A percentile compares a stretch with the other conserved stretches of the same genome.
These are phyloP conservation scores for Neonectria sp. DNA, from an alignment of 2,329 filamentous ascomycete genomes.

Conservation along the genomic window DNA sequence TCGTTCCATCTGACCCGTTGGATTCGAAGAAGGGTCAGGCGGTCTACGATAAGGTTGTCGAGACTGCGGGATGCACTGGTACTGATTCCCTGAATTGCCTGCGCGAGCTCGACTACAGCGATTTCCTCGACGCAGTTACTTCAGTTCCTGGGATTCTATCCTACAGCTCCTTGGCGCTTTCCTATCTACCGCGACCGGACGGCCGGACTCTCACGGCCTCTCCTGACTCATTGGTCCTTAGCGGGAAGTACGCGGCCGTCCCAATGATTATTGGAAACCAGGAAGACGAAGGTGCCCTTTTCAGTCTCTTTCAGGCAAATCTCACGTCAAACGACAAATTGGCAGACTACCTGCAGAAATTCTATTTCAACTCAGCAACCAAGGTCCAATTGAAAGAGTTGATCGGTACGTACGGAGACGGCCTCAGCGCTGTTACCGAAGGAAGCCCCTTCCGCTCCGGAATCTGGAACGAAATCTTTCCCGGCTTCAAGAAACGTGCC, in stretches of 20 bases:
- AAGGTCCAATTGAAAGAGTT: slow-evolving; percentile 60
- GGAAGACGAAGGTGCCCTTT: slow-evolving; percentile 78
- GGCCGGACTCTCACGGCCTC: slow-evolving; percentile 66
- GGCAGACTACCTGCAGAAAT: slow-evolving; percentile 64
- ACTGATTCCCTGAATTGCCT: slow-evolving; percentile 69
- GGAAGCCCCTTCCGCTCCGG: slow-evolving; percentile 75
- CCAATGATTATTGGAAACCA: slow-evolving; percentile 76
- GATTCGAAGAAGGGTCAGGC: slow-evolving; percentile 70
- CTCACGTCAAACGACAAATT: slow-evolving; percentile 69
- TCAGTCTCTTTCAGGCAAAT: slow-evolving; percentile 71
- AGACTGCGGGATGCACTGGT: slow-evolving; percentile 67
- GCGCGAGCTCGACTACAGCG: slow-evolving; percentile 64
- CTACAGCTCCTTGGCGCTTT: slow-evolving; percentile 71
- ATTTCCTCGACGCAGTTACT: slow-evolving; percentile 69
- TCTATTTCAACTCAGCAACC: slow-evolving; percentile 65
- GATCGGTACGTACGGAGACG: slow-evolving; percentile 68
- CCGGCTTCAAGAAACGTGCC: slow-evolving; percentile 75
- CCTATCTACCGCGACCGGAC: slow-evolving; percentile 75
- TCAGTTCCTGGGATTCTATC: slow-evolving; percentile 70
- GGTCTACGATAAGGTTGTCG: slow-evolving; percentile 67
- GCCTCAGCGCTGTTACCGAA: slow-evolving; percentile 62
- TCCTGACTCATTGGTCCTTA: slow-evolving; percentile 63
- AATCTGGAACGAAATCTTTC: slow-evolving; percentile 72
- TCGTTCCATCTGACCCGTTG: slow-evolving; percentile 65
- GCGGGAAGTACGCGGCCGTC: slow-evolving; percentile 68